A percentile compares a stretch with the other conserved stretches of the same genome.
Conservation (phyloP, 2,329 filamentous ascomycete genomes). For the Didymella pinodella region DNA sequence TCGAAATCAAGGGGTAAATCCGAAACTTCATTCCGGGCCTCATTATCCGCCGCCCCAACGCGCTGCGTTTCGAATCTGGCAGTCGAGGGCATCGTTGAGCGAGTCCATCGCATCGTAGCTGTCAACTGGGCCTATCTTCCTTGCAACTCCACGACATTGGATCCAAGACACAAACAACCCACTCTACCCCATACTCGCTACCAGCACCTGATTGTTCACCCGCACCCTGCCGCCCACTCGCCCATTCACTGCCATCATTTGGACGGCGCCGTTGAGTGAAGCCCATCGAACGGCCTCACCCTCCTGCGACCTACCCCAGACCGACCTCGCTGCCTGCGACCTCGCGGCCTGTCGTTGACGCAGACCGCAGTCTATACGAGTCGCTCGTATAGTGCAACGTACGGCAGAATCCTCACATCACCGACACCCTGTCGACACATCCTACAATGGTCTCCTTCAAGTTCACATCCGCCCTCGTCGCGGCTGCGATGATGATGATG, state of each 20-base stretch:
- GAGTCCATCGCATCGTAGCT: slow-evolving; percentile 40
- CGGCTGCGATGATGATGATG: slow-evolving; percentile 41
- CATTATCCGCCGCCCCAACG: slow-evolving; percentile 41
- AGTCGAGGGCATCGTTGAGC: slow-evolving; percentile 46
- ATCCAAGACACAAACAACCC: slow-evolving; percentile 17
- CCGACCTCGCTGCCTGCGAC: slow-evolving; percentile 21
- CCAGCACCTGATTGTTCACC: slow-evolving; percentile 11
- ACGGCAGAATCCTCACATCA: slow-evolving; percentile 19
- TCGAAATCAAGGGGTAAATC: slow-evolving; percentile 39
- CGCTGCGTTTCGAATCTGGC: slow-evolving; percentile 48
- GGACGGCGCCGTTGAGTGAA: slow-evolving; percentile 13
- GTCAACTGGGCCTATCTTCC: slow-evolving; percentile 25
- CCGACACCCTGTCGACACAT: slow-evolving; percentile 13
- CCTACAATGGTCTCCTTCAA: slow-evolving; percentile 46
- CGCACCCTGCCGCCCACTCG: slow-evolving; percentile 16
- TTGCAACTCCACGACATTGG: slow-evolving; percentile 21
- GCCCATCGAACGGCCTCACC: slow-evolving; percentile 15
- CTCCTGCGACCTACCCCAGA: slow-evolving; percentile 33
- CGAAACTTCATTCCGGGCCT: slow-evolving; percentile 44
- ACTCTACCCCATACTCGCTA: slow-evolving; percentile 17
- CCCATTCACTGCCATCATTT: slow-evolving; percentile 18
- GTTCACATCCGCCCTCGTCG: slow-evolving; percentile 42
- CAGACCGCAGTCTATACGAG: slow-evolving; percentile 28
- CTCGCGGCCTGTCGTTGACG: slow-evolving; percentile 27
- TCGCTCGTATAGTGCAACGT: slow-evolving; percentile 24